Evolutionary conservation across 352 stramenopile genomes (phyloP).

Genomic region (Globisporangium sylvaticum): DNA sequence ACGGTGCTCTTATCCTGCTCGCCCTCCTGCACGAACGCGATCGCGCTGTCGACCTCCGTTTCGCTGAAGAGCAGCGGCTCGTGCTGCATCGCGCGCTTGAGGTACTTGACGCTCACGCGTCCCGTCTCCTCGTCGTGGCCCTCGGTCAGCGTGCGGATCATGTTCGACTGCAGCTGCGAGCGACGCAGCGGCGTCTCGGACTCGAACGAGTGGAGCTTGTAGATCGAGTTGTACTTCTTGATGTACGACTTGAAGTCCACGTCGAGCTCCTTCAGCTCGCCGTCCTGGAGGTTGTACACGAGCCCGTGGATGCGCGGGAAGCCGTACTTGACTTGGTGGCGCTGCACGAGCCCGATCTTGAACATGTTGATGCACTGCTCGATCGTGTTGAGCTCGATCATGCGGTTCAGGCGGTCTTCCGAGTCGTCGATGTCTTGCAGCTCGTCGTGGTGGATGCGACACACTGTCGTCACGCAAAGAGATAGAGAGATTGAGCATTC

Average conservation of each 20-base stretch:
- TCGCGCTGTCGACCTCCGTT: constrained; percentile 56
- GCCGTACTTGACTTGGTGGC: constrained; percentile 83
- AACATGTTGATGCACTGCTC: constrained; percentile 91
- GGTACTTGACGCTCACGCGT: constrained; percentile 49
- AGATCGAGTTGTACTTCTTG: constrained; percentile 73
- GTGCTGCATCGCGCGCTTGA: constrained; percentile 62
- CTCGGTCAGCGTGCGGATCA: constrained; percentile 57
- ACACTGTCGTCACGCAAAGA: constrained; percentile 39
- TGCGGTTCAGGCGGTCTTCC: constrained; percentile 70
- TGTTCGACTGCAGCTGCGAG: constrained; percentile 70
- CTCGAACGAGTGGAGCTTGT: constrained; percentile 77
- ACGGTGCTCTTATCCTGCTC: constrained; percentile 26
- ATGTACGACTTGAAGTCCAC: constrained; percentile 82
- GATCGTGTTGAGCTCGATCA: constrained; percentile 87
- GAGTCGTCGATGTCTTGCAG: constrained; percentile 78
- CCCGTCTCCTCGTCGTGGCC: constrained; percentile 55
- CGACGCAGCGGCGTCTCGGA: constrained; percentile 38
- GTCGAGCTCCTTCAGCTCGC: constrained; percentile 81
- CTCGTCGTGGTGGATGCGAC: constrained; percentile 86
- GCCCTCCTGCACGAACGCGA: constrained; percentile 39
- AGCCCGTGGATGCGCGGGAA: constrained; percentile 88
- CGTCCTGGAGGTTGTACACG: constrained; percentile 83
- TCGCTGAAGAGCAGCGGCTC: constrained; percentile 80
- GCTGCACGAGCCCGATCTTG: constrained; percentile 87
- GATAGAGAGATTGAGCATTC: not conserved